Evolutionary conservation across 2,329 filamentous ascomycete genomes (phyloP).

Genomic region (Epichloe brachyelytri): DNA sequence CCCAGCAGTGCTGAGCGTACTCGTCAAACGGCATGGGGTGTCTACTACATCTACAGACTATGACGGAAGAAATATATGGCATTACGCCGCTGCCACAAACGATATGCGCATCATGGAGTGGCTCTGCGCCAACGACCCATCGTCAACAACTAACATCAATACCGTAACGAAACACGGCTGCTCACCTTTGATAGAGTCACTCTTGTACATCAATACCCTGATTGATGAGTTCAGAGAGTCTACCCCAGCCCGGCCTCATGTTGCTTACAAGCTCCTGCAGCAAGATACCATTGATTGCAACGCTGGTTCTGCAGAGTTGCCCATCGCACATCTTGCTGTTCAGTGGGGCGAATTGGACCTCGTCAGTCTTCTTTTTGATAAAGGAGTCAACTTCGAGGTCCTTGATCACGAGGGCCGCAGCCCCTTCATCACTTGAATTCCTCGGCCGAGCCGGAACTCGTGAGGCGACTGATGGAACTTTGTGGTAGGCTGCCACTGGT

Average conservation of each 20-base stretch:
- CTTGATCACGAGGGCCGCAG: constrained; percentile 8
- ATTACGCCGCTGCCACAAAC: constrained; percentile 21
- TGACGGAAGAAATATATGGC: constrained; percentile 24
- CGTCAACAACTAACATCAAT: constrained; percentile 15
- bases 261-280: constrained; percentile 11
- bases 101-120: constrained; percentile 17
- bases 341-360: constrained; percentile 17
- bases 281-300: constrained; percentile 5
- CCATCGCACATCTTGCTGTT: constrained; percentile 5
- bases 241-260: neutral
- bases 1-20: constrained; percentile 11
- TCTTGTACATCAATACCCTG: constrained; percentile 9
- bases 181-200: constrained; percentile 21
- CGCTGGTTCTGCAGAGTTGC: constrained; percentile 6
- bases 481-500: constrained; percentile 8
- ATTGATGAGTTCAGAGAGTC: neutral
- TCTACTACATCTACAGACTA: constrained; percentile 18
- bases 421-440: constrained; percentile 16
- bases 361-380: constrained; percentile 9
- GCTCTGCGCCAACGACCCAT: constrained; percentile 18
- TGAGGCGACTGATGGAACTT: constrained; percentile 13
- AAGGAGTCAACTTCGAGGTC: constrained; percentile 9
- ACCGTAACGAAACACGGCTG: constrained; percentile 9
- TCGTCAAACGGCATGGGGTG: constrained; percentile 15
- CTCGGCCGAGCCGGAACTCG: constrained; percentile 11